Base-by-base conservation (phyloP, 2,329 filamentous ascomycete genomes). In the Cadophora sp. region DNA sequence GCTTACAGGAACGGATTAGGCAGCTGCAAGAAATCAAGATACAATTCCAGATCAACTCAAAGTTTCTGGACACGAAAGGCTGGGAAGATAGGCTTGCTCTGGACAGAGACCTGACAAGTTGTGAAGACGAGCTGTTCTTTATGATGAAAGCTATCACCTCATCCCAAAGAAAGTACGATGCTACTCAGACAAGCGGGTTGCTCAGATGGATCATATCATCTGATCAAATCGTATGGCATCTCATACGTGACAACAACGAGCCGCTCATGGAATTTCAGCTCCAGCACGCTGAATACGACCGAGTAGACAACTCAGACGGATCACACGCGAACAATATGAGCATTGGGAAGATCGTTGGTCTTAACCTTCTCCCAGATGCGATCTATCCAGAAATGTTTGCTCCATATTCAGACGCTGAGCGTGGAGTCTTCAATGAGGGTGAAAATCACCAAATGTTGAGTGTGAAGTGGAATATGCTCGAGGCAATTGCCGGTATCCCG, bases 81-180 rank as follows among this genome's bases (percentile, higher is more conserved):
- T 98, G 95, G 94, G 89, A 96, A 77, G 95, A 98, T 77, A 89
- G 94, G 40, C 84, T 97, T 68, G 83, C 90, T n/a, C 86, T 99
- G 53, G 96, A 99, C 77, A 91, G 92, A 62, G 96, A 99, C 77
- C 83, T 99, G 62, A 88, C 93, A 11, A 89, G 89, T 24, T 97
- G 93, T 76, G 96, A 98, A 79, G 96, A 99, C 76, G 97, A 99
- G 79, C 82, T 99, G 9, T 99, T 99, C 85, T 99, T 99, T 82
- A 92, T 99, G 84, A 98, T 99, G 96, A 98, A 99, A 76, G 97
- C 96, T 48, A 99, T 99, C 78, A 99, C 96, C 1, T 97, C 94
- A 2, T 97, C 95, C 5, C 96, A 99, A 80, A 87, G 94, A 68
- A 96, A 94, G 77, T 90, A 89, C 71, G 93, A 97, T 69, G 87